These are phyloP conservation scores for Suillus sp. DNA, from an alignment of 768 basidiomycete genomes.

Conservation along the genomic window DNA sequence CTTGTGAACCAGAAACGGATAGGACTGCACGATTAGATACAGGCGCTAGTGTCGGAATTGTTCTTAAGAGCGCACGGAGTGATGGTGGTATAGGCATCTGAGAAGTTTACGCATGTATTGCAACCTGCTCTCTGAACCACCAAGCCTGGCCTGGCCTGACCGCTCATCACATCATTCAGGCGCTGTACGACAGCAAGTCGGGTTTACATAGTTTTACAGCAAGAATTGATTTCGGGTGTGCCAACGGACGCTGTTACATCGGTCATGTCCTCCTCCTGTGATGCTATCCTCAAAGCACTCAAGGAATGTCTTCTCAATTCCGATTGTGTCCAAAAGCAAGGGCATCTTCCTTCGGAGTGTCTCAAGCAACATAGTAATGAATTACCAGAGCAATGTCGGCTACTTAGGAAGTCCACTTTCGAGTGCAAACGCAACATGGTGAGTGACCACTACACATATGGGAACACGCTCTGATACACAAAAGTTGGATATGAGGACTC, in stretches of 20 bases:
- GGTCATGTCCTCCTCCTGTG: constrained; percentile 80
- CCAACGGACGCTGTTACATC: not conserved
- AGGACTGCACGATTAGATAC: constrained; percentile 69
- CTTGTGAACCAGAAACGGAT: constrained; percentile 79
- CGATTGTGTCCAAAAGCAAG: constrained; percentile 83
- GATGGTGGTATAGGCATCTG: constrained; percentile 38
- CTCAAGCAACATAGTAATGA: constrained; percentile 72
- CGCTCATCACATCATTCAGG: not conserved
- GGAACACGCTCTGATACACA: not conserved
- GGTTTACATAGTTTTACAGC: not conserved
- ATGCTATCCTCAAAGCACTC: constrained; percentile 72
- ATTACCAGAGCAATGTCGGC: constrained; percentile 79
- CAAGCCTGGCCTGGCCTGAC: not conserved
- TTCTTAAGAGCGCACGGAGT: constrained; percentile 47
- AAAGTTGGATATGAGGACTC: constrained; percentile 83
- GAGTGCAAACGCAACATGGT: constrained; percentile 94
- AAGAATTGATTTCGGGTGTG: not conserved
- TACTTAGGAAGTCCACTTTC: constrained; percentile 78
- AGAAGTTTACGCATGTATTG: constrained; percentile 6
- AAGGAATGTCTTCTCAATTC: constrained; percentile 84
- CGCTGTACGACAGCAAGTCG: not conserved
- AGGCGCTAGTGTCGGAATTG: constrained; percentile 56
- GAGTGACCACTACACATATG: constrained; percentile 26
- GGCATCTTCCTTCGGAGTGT: constrained; percentile 82
- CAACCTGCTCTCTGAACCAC: not conserved